These are phyloP conservation scores for Phytophthora macrochlamydospora DNA, from an alignment of 352 stramenopile genomes.

Conservation along the genomic window DNA sequence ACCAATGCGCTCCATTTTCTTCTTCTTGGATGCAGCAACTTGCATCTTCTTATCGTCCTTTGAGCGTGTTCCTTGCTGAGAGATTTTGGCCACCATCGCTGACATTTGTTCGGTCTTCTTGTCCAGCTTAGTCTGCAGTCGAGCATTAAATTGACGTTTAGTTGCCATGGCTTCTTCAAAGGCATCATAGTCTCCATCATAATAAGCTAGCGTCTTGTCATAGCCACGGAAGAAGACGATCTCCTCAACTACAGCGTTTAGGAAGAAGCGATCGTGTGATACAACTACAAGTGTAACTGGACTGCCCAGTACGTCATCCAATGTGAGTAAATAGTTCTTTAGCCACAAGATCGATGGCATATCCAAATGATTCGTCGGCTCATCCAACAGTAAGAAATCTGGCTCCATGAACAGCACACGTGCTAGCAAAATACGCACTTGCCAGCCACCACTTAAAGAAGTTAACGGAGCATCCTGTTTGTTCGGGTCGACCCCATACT, in stretches of 20 bases:
- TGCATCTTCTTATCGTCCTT: slow-evolving; percentile 74
- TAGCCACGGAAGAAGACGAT: slow-evolving; percentile 63
- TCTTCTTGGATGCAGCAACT: slow-evolving; percentile 67
- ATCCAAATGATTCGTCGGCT: slow-evolving; percentile 92
- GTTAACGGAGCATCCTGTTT: slow-evolving; percentile 79
- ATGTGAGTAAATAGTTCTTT: slow-evolving; percentile 65
- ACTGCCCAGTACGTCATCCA: slow-evolving; percentile 64
- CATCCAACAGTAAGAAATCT: slow-evolving; percentile 93
- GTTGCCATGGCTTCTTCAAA: slow-evolving; percentile 55
- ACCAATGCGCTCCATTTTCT: slow-evolving; percentile 70
- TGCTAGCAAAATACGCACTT: slow-evolving; percentile 64
- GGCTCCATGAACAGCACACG: slow-evolving; percentile 75
- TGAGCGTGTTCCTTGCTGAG: slow-evolving; percentile 40
- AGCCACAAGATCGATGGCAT: slow-evolving; percentile 86
- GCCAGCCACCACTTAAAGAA: slow-evolving; percentile 62
- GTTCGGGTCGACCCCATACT: slow-evolving; percentile 77
- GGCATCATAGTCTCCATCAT: slow-evolving; percentile 64
- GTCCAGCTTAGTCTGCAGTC: slow-evolving; percentile 52
- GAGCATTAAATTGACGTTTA: slow-evolving; percentile 56
- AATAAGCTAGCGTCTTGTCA: slow-evolving; percentile 65
- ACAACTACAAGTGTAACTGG: slow-evolving; percentile 89
- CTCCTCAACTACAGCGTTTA: slow-evolving; percentile 89
- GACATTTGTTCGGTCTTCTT: slow-evolving; percentile 61
- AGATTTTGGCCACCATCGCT: slow-evolving; percentile 55
- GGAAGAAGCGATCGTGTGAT: slow-evolving; percentile 93